phyloP scores from a whole-genome alignment of 148 eudicot species.

The Pouteria glomerata region DNA sequence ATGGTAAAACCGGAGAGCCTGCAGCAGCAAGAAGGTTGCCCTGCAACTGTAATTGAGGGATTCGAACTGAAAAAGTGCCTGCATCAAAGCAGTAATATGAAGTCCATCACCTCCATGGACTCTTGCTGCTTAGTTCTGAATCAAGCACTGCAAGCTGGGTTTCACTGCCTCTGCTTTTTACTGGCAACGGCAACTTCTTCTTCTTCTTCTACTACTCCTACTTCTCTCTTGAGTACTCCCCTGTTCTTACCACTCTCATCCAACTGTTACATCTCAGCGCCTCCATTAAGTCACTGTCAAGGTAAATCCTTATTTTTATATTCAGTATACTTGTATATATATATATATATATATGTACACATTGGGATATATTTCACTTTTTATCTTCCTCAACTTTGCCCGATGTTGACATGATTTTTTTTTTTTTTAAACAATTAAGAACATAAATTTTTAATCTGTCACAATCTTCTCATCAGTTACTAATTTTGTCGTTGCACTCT shows the following conservation, averaged over 20 bases:
- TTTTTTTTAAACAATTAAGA: too few species aligned
- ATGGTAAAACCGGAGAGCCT: constrained; percentile 13
- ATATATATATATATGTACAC: too few species aligned
- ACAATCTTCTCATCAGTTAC: too few species aligned
- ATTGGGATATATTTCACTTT: too few species aligned
- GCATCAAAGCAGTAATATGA: background rate
- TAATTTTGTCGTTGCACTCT: too few species aligned
- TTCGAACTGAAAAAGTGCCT: constrained; percentile 19
- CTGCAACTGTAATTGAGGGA: constrained; percentile 14
- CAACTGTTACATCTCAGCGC: constrained; percentile 22
- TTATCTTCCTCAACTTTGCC: too few species aligned
- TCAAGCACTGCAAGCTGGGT: constrained; percentile 19
- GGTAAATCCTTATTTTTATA: constrained; percentile 6
- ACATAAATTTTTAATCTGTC: too few species aligned
- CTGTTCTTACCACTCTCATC: constrained; percentile 16
- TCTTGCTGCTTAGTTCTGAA: constrained; percentile 26
- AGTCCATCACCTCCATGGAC: background rate
- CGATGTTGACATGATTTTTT: too few species aligned
- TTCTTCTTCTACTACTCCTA: too few species aligned
- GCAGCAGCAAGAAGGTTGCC: too few species aligned
- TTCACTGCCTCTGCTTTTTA: constrained; percentile 19
- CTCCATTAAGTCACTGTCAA: constrained; percentile 25
- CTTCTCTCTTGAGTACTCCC: constrained; percentile 1
- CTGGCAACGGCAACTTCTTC: too few species aligned
- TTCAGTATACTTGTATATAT: too few species aligned